Percentiles rank a stretch among this genome's conserved stretches.
Conservation (phyloP, 164 flowering plant genomes). For the Macadamia integrifolia region DNA sequence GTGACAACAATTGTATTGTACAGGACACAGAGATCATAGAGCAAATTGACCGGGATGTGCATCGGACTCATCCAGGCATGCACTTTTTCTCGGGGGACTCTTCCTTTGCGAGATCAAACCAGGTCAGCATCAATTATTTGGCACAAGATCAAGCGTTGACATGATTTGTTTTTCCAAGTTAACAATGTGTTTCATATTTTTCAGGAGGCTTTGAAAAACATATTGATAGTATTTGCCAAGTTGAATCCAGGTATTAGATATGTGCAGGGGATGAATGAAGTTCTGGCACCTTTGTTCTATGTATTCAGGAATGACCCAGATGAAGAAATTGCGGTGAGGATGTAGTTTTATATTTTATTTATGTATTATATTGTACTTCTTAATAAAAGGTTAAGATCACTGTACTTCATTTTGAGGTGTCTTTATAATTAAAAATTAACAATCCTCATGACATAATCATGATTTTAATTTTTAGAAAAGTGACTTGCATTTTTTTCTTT, state of each 20-base stretch:
- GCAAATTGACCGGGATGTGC: constrained; percentile 98
- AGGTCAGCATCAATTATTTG: constrained; percentile 35
- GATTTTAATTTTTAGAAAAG: too few species aligned
- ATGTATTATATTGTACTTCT: background rate
- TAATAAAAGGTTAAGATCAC: too few species aligned
- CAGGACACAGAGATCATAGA: constrained; percentile 91
- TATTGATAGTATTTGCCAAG: constrained; percentile 87
- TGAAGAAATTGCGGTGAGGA: constrained; percentile 74
- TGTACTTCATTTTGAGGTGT: background rate
- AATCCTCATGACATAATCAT: background rate
- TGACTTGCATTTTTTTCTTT: too few species aligned
- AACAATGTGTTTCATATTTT: constrained; percentile 8
- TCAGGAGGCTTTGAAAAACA: constrained; percentile 81
- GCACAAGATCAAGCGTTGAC: background rate
- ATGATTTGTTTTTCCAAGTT: background rate
- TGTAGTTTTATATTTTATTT: background rate
- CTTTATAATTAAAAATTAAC: background rate
- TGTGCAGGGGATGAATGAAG: constrained; percentile 99
- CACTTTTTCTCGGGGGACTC: constrained; percentile 88
- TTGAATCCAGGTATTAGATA: constrained; percentile 96
- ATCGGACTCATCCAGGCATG: constrained; percentile 96
- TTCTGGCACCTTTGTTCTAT: constrained; percentile 87
- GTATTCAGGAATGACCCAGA: constrained; percentile 87
- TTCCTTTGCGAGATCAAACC: constrained; percentile 64
- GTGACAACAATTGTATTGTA: constrained; percentile 4